These are phyloP conservation scores for Candida peoriensis DNA, from an alignment of 805 yeast genomes.

Conservation along the genomic window DNA sequence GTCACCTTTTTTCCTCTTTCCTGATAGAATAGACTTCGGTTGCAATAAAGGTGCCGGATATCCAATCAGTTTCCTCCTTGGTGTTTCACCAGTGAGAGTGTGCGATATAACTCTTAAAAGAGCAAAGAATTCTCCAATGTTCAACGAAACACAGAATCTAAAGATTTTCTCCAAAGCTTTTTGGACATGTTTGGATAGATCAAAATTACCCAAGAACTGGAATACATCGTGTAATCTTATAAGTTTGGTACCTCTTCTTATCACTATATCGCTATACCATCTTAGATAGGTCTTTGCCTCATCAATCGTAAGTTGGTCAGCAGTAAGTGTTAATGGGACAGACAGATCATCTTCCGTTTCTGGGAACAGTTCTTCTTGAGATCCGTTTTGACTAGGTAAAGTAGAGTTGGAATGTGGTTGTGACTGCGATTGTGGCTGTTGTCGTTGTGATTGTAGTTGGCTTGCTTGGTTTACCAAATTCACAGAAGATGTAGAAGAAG, in stretches of 20 bases:
- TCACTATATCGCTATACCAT: slow-evolving; percentile 86
- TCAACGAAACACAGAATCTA: slow-evolving; percentile 52
- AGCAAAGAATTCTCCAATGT: slow-evolving; percentile 90
- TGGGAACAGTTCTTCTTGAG: slow-evolving; percentile 1
- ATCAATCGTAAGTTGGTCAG: slow-evolving; percentile 63
- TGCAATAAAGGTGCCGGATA: slow-evolving; percentile 62
- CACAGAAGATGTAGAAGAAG: slow-evolving; percentile 17
- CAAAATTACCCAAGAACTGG: slow-evolving; percentile 72
- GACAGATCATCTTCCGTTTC: slow-evolving; percentile 29
- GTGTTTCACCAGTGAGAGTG: slow-evolving; percentile 47
- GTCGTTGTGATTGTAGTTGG: no score
- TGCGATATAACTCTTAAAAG: slow-evolving; percentile 76
- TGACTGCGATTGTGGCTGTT: neutral
- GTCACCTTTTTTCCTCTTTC: slow-evolving; percentile 46
- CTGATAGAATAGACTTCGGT: slow-evolving; percentile 73
- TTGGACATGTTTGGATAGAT: slow-evolving; percentile 46
- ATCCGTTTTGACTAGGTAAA: neutral
- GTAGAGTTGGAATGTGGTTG: no score
- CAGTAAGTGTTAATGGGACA: slow-evolving; percentile 60
- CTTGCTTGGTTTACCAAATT: no score
- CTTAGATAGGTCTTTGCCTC: slow-evolving; percentile 84
- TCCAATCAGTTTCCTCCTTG: slow-evolving; percentile 47
- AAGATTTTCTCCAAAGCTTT: slow-evolving; percentile 48
- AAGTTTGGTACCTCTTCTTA: slow-evolving; percentile 61
- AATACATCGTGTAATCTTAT: slow-evolving; percentile 76